Evolutionary conservation across 192 early-diverging fungal species (phyloP).

Genomic region (Endogone sp.): DNA sequence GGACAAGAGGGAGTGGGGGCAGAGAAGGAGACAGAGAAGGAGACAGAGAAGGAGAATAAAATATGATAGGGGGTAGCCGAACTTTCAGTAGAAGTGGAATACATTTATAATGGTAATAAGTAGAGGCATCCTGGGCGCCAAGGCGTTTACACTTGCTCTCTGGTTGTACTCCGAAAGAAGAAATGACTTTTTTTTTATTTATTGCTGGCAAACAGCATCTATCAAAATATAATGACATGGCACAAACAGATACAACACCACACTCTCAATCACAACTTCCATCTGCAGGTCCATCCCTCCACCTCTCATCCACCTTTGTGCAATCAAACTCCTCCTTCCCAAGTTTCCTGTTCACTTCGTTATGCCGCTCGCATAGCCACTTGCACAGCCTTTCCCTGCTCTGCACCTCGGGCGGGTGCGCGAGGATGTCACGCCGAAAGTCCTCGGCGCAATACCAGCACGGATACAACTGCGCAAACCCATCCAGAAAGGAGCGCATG

Average conservation of each 20-base stretch:
- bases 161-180: no score
- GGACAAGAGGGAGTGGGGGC: background rate
- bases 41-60: background rate
- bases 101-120: no score
- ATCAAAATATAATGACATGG: no score
- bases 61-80: no score
- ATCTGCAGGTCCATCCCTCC: conserved; percentile 77
- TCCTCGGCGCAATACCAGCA: conserved; percentile 88
- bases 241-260: background rate
- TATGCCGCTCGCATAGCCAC: conserved; percentile 96
- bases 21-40: background rate
- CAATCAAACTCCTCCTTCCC: conserved; percentile 95
- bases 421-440: conserved; percentile 71
- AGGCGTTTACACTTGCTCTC: no score
- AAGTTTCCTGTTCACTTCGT: conserved; percentile 87
- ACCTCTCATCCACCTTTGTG: conserved; percentile 88
- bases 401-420: conserved; percentile 71
- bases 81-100: no score
- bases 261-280: conserved; percentile 60
- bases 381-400: conserved; percentile 61
- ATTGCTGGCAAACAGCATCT: no score
- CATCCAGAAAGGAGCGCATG: conserved; percentile 69
- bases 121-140: no score
- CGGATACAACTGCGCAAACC: conserved; percentile 89
- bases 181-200: no score